Evolutionary conservation across 495 filamentous ascomycete genomes (phyloP), one percentile per base, ranked within the genome.

Genomic region (Amorphotheca resinae): DNA sequence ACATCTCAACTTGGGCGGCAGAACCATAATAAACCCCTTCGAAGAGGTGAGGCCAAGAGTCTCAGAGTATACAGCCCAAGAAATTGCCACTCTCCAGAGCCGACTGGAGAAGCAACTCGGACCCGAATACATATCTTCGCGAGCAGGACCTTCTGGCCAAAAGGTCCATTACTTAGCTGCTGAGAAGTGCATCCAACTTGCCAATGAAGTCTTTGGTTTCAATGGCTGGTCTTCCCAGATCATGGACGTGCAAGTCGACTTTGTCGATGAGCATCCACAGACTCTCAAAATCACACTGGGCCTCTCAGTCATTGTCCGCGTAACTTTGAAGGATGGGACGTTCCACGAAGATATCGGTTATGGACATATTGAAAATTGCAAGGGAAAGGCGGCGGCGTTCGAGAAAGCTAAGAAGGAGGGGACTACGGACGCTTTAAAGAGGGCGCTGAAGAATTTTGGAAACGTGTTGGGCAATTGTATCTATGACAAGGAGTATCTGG

Each of bases 341-440:
- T 95, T 73, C 57, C 93, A 95, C 58, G 91, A 98, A 64, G 91
- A 99, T 59, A 78, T 96, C 39, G 91, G 91, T 1, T 96, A 95
- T 51, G 91, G 93, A 2, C 78, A 87, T 46, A 93, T 91, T 40
- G 89, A 95, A 58, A 98, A 96, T 50, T 84, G 78, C 62, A 95
- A 93, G 62, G 79, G 81, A 20, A 96, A 96, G 64, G 89, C 87
- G 0, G 77, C 83, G 5, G 89, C 87, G 1, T 95, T 95, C 53
- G 89, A 96, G 59, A 96, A 96, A 59, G 86, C 89, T 1, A 96
- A 95, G 64, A 98, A 98, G 58, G 87, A 96, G 64, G 93, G 84
- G 4, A 93, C 87, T 15, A 96, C 91, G 16, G 91, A 98, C 67
- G 88, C 74, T 0, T 61, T 96, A 48, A 98, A 98, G 62, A 73